phyloP scores from a whole-genome alignment of 2,329 filamentous ascomycete species.

The Fusarium devonianum region DNA sequence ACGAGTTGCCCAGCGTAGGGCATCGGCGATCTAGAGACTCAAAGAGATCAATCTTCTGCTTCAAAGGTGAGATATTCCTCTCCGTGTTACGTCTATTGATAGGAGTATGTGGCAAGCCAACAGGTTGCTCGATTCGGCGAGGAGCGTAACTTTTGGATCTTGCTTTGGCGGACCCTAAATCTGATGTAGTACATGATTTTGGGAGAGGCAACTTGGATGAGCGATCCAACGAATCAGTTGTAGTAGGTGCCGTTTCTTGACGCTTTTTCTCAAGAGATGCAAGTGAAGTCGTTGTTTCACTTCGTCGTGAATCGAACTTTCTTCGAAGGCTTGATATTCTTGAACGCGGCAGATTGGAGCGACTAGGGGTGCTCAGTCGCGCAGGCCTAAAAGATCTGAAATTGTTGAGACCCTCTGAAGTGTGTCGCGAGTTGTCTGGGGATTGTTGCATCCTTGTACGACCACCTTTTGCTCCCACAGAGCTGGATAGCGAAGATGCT shows the following conservation, averaged over 20 bases:
- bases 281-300: slow-evolving; percentile 10
- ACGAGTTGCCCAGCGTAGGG: not conserved
- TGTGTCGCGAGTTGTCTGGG: not conserved
- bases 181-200: slow-evolving; percentile 13
- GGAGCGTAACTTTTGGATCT: slow-evolving; percentile 11
- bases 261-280: slow-evolving; percentile 17
- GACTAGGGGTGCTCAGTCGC: not conserved
- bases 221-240: not conserved
- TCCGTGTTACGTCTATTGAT: slow-evolving; percentile 5
- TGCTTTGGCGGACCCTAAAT: not conserved
- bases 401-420: not conserved
- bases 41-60: slow-evolving; percentile 44
- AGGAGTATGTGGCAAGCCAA: slow-evolving; percentile 2
- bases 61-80: slow-evolving; percentile 31
- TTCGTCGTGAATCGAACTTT: slow-evolving; percentile 29
- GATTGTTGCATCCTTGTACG: slow-evolving; percentile 3
- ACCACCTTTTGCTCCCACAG: slow-evolving; percentile 7
- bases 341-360: slow-evolving; percentile 25
- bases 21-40: slow-evolving; percentile 37
- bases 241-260: slow-evolving; percentile 5
- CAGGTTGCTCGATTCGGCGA: not conserved
- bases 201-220: slow-evolving; percentile 7
- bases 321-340: slow-evolving; percentile 37
- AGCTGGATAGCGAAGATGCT: slow-evolving; percentile 33
- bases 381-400: slow-evolving; percentile 13